Evolutionary conservation across 768 basidiomycete genomes (phyloP), one percentile per base, ranked within the genome.

Genomic region (Collybia sordida): DNA sequence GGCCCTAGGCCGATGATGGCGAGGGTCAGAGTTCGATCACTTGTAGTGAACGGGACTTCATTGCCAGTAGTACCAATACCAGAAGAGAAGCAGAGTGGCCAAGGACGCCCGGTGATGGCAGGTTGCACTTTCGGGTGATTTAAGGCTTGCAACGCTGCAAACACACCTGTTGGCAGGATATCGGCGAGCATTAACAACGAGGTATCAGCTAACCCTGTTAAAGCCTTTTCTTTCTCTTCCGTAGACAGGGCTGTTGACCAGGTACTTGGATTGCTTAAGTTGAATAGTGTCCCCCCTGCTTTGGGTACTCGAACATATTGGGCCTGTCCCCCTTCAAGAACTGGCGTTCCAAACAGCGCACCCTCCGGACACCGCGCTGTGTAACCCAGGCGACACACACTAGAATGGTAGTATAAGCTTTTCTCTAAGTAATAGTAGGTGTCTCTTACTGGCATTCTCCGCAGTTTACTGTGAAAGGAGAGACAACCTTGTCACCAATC

Each of bases 381-480:
- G 61, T 83, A 88, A 15, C 90, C 90, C 19, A 86, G 58, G 2
- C 84, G 81, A 59, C 88, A 91, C 42, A 81, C 79, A 43, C 90
- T 92, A 46, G 15, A 7, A 23, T 35, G 22, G 19, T 28, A 41
- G 27, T 9, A 14, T 47, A 25, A 51, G n/a, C 35, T 14, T 41
- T 4, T 31, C 36, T 3, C n/a, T 24, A 18, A 12, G 17, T 7
- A 21, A 31, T 15, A 24, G 8, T 15, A 21, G 8, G 37, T 27
- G 19, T 36, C 3, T 17, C 83, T 60, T 52, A 92, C 89, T 85
- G 80, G 77, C 90, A 93, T 61, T 91, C 88, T n/a, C 84, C 85
- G 55, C 90, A 93, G 42, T 81, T 88, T n/a, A 79, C 75, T 0
- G 88, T 88, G 66, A 91, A 92, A 2, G 90, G 87, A 1, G 88